These are phyloP conservation scores for Penicillium sp. DNA, from an alignment of 2,329 filamentous ascomycete genomes.

Conservation along the genomic window DNA sequence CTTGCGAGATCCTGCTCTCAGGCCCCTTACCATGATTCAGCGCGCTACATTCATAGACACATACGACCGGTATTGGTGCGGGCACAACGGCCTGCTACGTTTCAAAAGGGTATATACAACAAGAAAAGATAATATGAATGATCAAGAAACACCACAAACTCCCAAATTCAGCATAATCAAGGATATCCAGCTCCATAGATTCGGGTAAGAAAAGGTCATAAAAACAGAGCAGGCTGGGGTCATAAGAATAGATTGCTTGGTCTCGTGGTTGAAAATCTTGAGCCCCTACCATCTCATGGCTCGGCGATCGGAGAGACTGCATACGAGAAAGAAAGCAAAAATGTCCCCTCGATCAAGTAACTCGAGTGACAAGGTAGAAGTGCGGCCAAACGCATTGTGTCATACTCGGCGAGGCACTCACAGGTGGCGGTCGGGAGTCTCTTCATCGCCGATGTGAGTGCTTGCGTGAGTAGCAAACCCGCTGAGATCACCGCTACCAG, in stretches of 20 bases:
- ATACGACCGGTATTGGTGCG: not conserved
- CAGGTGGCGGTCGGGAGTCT: slow-evolving; percentile 26
- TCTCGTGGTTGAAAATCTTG: too few relatives aligned
- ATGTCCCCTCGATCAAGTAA: too few relatives aligned
- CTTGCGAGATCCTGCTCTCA: not conserved
- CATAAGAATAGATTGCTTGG: too few relatives aligned
- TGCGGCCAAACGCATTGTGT: too few relatives aligned
- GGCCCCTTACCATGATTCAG: not conserved
- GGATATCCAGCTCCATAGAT: slow-evolving; percentile 15
- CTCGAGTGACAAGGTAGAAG: too few relatives aligned
- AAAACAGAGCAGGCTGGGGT: not conserved
- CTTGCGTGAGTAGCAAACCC: slow-evolving; percentile 32
- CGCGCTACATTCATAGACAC: not conserved
- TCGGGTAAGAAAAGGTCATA: slow-evolving; percentile 5
- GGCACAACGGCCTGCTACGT: slow-evolving; percentile 1
- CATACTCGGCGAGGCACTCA: not conserved
- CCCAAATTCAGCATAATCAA: slow-evolving; percentile 4
- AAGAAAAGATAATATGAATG: slow-evolving; percentile 1
- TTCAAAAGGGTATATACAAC: slow-evolving; percentile 7
- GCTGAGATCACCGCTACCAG: slow-evolving; percentile 72
- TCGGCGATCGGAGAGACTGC: too few relatives aligned
- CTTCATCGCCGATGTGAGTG: slow-evolving; percentile 32
- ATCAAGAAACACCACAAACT: slow-evolving; percentile 1
- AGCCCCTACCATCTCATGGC: too few relatives aligned
- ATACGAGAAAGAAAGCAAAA: too few relatives aligned